phyloP scores from a whole-genome alignment of 2,329 filamentous ascomycete genomes.

The Ophiostoma pallidulum region DNA sequence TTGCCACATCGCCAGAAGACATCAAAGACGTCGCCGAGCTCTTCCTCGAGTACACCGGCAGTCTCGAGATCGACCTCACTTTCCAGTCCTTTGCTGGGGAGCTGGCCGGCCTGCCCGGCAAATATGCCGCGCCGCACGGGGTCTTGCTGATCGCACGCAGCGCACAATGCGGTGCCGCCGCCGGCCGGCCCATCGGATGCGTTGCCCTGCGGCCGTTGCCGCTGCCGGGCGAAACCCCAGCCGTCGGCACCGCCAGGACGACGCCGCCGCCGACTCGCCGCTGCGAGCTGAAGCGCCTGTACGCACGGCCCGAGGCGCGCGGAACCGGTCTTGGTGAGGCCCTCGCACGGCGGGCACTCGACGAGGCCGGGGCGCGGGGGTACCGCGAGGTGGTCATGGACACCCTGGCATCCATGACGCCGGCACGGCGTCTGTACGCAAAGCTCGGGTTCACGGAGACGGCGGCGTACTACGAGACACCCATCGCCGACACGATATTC shows the following conservation, averaged over 20 bases:
- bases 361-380: background rate
- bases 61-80: conserved; percentile 16
- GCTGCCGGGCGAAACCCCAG: background rate
- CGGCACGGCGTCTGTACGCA: conserved; percentile 33
- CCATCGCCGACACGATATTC: conserved; percentile 12
- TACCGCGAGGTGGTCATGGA: conserved; percentile 15
- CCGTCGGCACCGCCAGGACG: background rate
- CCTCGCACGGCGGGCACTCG: conserved; percentile 2
- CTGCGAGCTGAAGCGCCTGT: conserved; percentile 16
- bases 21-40: conserved; percentile 11
- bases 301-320: conserved; percentile 10
- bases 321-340: conserved; percentile 13
- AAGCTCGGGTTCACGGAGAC: conserved; percentile 33
- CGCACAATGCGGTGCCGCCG: background rate
- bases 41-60: conserved; percentile 13
- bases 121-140: conserved; percentile 9
- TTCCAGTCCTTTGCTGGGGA: conserved; percentile 15
- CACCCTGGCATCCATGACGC: conserved; percentile 17
- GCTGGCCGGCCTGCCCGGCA: conserved; percentile 13
- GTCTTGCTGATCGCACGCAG: conserved; percentile 9
- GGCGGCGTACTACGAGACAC: conserved; percentile 14
- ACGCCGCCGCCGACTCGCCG: background rate
- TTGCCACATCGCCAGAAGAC: conserved; percentile 5
- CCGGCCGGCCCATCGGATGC: conserved; percentile 4
- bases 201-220: conserved; percentile 12